Evolutionary conservation across 768 basidiomycete genomes (phyloP).

Genomic region (Calocybe indica): DNA sequence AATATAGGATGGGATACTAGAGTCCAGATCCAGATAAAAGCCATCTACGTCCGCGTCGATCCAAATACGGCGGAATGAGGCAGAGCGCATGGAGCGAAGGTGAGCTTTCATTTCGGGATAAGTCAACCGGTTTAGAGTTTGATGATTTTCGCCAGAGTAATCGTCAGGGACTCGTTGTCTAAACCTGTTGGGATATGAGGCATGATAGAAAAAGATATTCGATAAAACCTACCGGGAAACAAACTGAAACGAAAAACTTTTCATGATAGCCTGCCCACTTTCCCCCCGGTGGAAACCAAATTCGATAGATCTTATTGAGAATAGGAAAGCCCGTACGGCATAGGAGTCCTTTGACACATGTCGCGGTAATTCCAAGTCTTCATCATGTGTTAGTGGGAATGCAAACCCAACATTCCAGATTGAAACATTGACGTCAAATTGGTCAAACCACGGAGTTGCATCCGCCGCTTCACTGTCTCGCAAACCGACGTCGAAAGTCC

Average conservation of each 20-base stretch:
- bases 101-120: constrained; percentile 82
- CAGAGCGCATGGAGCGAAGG: constrained; percentile 49
- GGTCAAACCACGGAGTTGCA: constrained; percentile 38
- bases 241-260: constrained; percentile 80
- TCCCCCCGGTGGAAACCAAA: constrained; percentile 75
- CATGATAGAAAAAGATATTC: constrained; percentile 2
- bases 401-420: constrained; percentile 79
- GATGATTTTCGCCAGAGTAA: constrained; percentile 65
- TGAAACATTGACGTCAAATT: constrained; percentile 46
- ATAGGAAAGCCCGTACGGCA: constrained; percentile 73
- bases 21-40: constrained; percentile 80
- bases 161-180: constrained; percentile 65
- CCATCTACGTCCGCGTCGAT: constrained; percentile 72
- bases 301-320: constrained; percentile 70
- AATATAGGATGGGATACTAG: constrained; percentile 69
- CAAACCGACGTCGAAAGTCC: constrained; percentile 65
- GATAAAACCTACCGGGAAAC: constrained; percentile 53
- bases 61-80: constrained; percentile 47
- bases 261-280: constrained; percentile 70
- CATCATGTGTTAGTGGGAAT: constrained; percentile 71
- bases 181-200: constrained; percentile 50
- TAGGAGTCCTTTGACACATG: constrained; percentile 32
- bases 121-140: constrained; percentile 62
- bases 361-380: constrained; percentile 46
- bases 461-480: constrained; percentile 35